phyloP scores from a whole-genome alignment of 1,139 yeast genomes.

The Sugiyamaella pinicola region DNA sequence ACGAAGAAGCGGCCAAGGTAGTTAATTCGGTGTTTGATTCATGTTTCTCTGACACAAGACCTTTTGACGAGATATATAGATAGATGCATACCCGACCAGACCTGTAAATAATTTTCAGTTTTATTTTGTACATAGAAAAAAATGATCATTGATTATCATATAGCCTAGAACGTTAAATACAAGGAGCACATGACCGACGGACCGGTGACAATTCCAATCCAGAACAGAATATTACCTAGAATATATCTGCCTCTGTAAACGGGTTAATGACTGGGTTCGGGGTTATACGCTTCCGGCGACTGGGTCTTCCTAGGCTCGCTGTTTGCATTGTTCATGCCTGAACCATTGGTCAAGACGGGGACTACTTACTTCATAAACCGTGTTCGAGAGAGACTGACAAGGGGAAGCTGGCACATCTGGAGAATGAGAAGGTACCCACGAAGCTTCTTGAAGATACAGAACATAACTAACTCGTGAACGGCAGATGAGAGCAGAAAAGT shows the following conservation, averaged over 20 bases:
- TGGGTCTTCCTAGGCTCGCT: background rate
- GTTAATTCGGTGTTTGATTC: conserved; percentile 90
- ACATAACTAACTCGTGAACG: conserved; percentile 92
- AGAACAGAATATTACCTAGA: conserved; percentile 80
- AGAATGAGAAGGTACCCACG: conserved; percentile 77
- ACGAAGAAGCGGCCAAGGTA: conserved; percentile 72
- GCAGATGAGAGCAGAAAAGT: conserved; percentile 82
- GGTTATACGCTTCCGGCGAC: background rate
- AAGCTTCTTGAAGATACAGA: conserved; percentile 72
- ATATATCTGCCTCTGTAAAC: conserved; percentile 48
- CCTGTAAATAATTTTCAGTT: background rate
- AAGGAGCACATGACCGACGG: conserved; percentile 87
- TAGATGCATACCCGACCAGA: conserved; percentile 34
- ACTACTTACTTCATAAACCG: conserved; percentile 45
- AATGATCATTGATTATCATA: background rate
- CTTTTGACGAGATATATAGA: conserved; percentile 86
- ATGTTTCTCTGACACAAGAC: conserved; percentile 93
- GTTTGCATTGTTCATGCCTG: background rate
- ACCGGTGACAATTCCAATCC: conserved; percentile 90
- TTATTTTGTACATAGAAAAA: conserved; percentile 13
- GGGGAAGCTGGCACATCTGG: conserved; percentile 74
- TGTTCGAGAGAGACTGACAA: conserved; percentile 44
- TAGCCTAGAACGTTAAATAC: conserved; percentile 66
- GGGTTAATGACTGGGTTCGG: background rate
- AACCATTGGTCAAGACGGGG: background rate